phyloP scores from a whole-genome alignment of 345 rosid species.

The Populus deltoides region DNA sequence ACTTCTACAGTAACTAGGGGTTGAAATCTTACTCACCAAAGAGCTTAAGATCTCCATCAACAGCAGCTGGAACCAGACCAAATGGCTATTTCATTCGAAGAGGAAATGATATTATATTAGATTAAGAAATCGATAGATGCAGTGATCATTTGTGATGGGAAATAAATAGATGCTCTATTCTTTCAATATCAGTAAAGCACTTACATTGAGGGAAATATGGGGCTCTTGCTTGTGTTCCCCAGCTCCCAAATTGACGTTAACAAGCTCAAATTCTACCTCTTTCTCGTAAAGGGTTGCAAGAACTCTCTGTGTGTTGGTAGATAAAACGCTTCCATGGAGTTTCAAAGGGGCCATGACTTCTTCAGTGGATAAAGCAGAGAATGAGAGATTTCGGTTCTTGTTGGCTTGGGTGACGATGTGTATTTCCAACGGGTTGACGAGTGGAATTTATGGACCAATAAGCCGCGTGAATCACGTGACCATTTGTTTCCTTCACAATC shows the following conservation, averaged over 20 bases:
- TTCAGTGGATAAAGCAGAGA: neutral
- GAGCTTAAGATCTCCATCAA: neutral
- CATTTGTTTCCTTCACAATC: too few species aligned
- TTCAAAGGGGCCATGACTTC: slow-evolving; percentile 45
- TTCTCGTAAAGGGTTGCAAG: slow-evolving; percentile 60
- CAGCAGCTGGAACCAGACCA: neutral
- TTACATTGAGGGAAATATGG: slow-evolving; percentile 57
- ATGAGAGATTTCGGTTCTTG: neutral
- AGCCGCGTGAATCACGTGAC: too few species aligned
- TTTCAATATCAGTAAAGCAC: neutral
- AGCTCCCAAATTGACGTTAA: slow-evolving; percentile 41
- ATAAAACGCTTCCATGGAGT: slow-evolving; percentile 39
- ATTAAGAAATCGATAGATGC: neutral
- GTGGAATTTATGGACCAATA: neutral
- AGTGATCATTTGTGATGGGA: neutral
- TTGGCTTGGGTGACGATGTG: neutral
- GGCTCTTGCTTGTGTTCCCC: slow-evolving; percentile 64
- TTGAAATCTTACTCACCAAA: neutral
- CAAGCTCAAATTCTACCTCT: slow-evolving; percentile 47
- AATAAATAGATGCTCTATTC: neutral
- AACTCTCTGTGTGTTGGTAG: slow-evolving; percentile 51
- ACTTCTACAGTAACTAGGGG: neutral
- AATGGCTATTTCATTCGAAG: neutral
- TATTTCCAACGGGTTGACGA: neutral
- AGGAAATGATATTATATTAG: neutral